These are phyloP conservation scores for Plenodomus lindquistii DNA, from an alignment of 2,329 filamentous ascomycete species.

Conservation along the genomic window DNA sequence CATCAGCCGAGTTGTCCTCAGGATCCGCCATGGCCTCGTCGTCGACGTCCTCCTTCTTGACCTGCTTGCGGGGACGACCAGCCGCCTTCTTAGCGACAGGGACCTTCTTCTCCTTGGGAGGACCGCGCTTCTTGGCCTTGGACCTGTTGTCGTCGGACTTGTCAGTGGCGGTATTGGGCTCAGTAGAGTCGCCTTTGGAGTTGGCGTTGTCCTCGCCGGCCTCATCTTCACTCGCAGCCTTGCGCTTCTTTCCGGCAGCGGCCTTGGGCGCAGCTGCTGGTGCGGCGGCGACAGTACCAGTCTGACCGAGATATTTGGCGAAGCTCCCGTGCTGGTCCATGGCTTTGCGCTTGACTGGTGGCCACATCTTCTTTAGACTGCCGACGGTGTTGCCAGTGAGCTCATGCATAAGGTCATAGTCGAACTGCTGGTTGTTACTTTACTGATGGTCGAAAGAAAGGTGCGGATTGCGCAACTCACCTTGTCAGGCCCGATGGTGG, in stretches of 20 bases:
- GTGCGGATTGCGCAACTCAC: slow-evolving; percentile 10
- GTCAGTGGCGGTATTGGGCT: not conserved
- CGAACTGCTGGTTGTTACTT: slow-evolving; percentile 20
- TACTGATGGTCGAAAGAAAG: not conserved
- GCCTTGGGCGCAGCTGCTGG: slow-evolving; percentile 9
- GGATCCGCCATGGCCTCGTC: slow-evolving; percentile 3
- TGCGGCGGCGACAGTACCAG: slow-evolving; percentile 2
- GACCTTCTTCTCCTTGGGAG: slow-evolving; percentile 9
- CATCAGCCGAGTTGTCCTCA: slow-evolving; percentile 12
- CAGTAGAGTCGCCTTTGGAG: not conserved
- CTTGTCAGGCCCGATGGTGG: slow-evolving; percentile 32
- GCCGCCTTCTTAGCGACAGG: slow-evolving; percentile 19
- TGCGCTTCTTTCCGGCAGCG: slow-evolving; percentile 27
- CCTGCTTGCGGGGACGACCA: slow-evolving; percentile 22
- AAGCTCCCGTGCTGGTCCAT: slow-evolving; percentile 29
- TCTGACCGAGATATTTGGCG: slow-evolving; percentile 22
- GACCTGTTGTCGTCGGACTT: slow-evolving; percentile 5
- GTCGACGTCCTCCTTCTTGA: slow-evolving; percentile 22
- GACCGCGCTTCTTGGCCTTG: slow-evolving; percentile 14
- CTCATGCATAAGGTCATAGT: slow-evolving; percentile 34
- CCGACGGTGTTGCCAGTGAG: slow-evolving; percentile 36
- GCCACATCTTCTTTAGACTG: slow-evolving; percentile 41
- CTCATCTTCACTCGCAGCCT: slow-evolving; percentile 14
- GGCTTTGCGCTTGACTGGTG: slow-evolving; percentile 36
- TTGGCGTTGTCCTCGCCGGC: slow-evolving; percentile 1